phyloP scores from a whole-genome alignment of 331 rosid genomes.

The Malus hybrid region DNA sequence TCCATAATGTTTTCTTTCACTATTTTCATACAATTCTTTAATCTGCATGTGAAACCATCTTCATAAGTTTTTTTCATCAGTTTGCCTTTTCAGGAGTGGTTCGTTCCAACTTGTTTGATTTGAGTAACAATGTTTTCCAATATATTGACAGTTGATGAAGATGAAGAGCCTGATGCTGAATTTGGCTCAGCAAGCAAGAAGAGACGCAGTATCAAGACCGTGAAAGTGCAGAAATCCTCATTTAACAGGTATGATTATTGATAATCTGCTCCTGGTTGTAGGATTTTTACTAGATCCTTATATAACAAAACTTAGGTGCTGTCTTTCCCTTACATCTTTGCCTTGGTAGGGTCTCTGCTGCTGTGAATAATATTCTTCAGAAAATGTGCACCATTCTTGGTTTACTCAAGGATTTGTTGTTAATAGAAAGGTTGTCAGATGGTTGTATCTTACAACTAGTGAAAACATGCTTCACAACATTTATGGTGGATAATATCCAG shows the following conservation, averaged over 20 bases:
- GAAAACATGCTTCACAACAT: constrained; percentile 84
- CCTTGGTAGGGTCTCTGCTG: constrained; percentile 65
- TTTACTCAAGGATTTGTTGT: constrained; percentile 78
- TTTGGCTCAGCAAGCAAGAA: constrained; percentile 79
- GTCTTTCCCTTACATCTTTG: constrained; percentile 6
- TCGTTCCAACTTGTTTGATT: not conserved
- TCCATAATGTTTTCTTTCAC: not conserved
- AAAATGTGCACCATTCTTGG: constrained; percentile 92
- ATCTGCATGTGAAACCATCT: not conserved
- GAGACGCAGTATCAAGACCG: constrained; percentile 62
- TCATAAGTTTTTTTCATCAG: not conserved
- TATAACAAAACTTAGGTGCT: constrained; percentile 14
- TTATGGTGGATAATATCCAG: constrained; percentile 93
- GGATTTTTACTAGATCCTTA: constrained; percentile 1
- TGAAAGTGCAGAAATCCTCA: constrained; percentile 57
- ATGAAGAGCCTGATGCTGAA: constrained; percentile 64
- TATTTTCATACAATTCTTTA: not conserved
- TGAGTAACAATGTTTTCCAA: not conserved
- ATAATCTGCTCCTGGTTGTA: constrained; percentile 7
- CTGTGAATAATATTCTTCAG: constrained; percentile 83
- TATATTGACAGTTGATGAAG: constrained; percentile 51
- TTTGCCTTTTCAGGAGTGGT: not conserved
- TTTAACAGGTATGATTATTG: constrained; percentile 54
- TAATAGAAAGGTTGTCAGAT: constrained; percentile 89
- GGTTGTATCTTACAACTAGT: constrained; percentile 89